Base-by-base conservation (phyloP, 2,329 filamentous ascomycete species). In the Allantophomopsis cytisporea region DNA sequence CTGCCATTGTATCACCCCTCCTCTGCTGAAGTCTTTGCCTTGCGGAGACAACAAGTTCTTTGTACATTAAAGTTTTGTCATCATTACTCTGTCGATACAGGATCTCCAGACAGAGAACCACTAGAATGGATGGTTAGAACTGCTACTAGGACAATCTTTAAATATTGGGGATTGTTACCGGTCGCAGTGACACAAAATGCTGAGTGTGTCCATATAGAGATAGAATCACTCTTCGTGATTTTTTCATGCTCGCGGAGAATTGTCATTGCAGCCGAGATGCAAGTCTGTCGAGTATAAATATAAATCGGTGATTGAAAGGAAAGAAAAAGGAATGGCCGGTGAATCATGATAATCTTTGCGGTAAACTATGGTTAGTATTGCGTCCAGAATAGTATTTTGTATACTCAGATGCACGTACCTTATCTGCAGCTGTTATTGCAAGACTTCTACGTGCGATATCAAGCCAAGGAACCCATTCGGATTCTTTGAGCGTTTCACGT, bases 321-420 rank as follows among this genome's bases (percentile, higher is more conserved):
- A 18, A 50, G 52, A 18, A 57, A 59, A 6, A 62, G 39, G 31
- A 60, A 60, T 0, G 55, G 52, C 3, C 60, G 54, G 41, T 63
- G 60, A 15, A 63, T 60, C 58, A 62, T 61, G 46, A 62, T 62
- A 39, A 62, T 60, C 42, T 39, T 18, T 35, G 18, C 18, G 10
- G 31, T 7, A 11, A 16, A 5, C 20, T 32, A 18, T 3, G 23
- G 11, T 28, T 10, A 28, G 11, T 28, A 28, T 28, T 3, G 10
- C 23, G 7, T 12, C 23, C 11, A 28, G 11, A 12, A 28, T 12
- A n/a, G 3, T 15, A 20, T 4, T 7, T 7, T 20, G 18, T 7
- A 20, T 20, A 20, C 7, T 7, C 7, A 8, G 10, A 28, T 28
- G 13, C 18, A 28, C 16, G 10, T 16, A 39, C 38, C 32, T 63